Evolutionary conservation across 805 yeast species (phyloP).

Genomic region (Debaryomyces hansenii): DNA sequence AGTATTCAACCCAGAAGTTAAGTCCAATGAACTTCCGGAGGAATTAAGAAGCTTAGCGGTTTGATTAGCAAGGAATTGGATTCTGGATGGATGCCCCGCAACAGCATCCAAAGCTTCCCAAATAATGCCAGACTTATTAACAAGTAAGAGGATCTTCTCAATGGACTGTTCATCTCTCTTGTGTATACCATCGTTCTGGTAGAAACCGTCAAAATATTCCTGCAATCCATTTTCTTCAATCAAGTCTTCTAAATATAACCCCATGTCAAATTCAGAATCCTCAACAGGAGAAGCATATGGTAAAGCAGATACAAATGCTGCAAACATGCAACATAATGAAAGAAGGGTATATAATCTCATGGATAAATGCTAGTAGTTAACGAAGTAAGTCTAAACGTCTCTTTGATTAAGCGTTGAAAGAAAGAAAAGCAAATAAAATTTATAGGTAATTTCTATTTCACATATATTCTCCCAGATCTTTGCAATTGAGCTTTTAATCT

Average conservation of each 20-base stretch:
- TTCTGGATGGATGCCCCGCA: slow-evolving; percentile 28
- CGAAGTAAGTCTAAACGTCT: no score
- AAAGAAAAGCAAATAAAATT: no score
- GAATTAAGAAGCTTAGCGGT: slow-evolving; percentile 23
- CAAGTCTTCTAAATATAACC: slow-evolving; percentile 13
- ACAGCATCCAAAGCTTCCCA: slow-evolving; percentile 35
- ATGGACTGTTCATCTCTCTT: slow-evolving; percentile 26
- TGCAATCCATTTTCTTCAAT: slow-evolving; percentile 4
- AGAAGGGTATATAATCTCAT: slow-evolving; percentile 4
- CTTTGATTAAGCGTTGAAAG: no score
- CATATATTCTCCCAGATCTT: no score
- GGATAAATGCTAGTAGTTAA: no score
- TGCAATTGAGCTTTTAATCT: background rate
- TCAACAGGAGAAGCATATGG: slow-evolving; percentile 22
- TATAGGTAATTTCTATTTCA: no score
- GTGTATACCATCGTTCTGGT: slow-evolving; percentile 5
- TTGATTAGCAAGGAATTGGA: slow-evolving; percentile 28
- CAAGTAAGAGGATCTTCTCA: slow-evolving; percentile 19
- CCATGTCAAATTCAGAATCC: slow-evolving; percentile 16
- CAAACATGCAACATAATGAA: slow-evolving; percentile 7
- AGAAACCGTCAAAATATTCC: slow-evolving; percentile 1
- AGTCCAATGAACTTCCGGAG: slow-evolving; percentile 6
- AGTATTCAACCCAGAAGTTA: slow-evolving; percentile 13
- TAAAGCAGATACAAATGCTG: slow-evolving; percentile 14
- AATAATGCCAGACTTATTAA: slow-evolving; percentile 35